Conservation (phyloP, 2,329 filamentous ascomycete genomes). For the Sclerotinia minor region DNA sequence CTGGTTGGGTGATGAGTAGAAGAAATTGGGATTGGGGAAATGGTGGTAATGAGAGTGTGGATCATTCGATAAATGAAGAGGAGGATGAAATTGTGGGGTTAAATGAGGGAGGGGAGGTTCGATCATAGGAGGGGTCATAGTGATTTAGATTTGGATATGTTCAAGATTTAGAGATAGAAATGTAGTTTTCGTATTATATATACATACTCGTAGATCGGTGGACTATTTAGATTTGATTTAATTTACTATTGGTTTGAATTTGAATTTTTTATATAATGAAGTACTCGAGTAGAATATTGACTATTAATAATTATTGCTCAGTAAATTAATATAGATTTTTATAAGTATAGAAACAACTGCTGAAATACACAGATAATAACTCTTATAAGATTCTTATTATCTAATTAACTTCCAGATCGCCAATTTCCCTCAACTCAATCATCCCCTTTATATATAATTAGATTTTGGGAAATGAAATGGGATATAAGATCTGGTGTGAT, state of each 20-base stretch:
- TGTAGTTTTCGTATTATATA: neutral
- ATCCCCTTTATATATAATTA: no score
- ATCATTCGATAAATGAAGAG: neutral
- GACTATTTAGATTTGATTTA: neutral
- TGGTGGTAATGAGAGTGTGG: no score
- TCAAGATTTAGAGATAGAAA: neutral
- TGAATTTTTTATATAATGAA: no score
- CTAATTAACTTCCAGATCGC: no score
- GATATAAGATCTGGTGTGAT: no score
- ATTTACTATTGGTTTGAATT: neutral
- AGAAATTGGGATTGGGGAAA: neutral
- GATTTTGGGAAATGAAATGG: no score
- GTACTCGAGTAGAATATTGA: neutral
- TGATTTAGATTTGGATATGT: neutral
- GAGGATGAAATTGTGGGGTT: neutral
- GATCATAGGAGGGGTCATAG: neutral
- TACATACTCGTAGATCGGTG: no score
- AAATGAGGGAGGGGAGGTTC: neutral
- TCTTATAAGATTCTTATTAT: no score
- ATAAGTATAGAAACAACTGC: no score
- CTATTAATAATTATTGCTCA: neutral
- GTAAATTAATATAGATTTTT: neutral
- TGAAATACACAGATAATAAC: no score
- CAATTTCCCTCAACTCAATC: no score
- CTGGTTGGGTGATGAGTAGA: constrained; percentile 2